A percentile compares a stretch with the other conserved stretches of the same genome.
These are phyloP conservation scores for Huiozyma sinensis DNA, from an alignment of 805 yeast species.

Conservation along the genomic window DNA sequence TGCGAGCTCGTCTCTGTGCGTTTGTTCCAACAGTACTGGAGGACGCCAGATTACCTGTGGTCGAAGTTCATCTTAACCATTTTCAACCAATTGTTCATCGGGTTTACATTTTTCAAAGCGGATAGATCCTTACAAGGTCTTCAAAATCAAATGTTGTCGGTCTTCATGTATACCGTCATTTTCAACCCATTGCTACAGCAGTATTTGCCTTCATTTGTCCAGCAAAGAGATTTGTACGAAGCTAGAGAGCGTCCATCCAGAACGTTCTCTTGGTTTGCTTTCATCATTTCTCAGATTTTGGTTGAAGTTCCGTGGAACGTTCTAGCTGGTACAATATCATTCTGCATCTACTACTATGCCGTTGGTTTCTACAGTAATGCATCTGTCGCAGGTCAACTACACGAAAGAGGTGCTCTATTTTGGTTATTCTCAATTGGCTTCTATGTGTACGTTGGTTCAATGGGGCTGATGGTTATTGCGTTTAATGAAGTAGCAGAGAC, in stretches of 20 bases:
- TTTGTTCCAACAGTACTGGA: conserved; percentile 55
- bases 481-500: conserved; percentile 48
- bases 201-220: conserved; percentile 49
- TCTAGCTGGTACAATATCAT: conserved; percentile 49
- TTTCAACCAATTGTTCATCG: conserved; percentile 53
- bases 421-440: conserved; percentile 38
- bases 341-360: conserved; percentile 61
- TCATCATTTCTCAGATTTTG: conserved; percentile 49
- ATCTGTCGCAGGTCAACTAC: conserved; percentile 34
- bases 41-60: conserved; percentile 56
- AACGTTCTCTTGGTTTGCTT: conserved; percentile 58
- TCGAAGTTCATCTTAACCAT: conserved; percentile 45
- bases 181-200: conserved; percentile 52
- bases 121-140: conserved; percentile 51
- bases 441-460: conserved; percentile 45
- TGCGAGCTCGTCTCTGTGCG: conserved; percentile 39
- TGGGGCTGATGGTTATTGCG: conserved; percentile 50
- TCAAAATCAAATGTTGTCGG: conserved; percentile 73
- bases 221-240: conserved; percentile 58
- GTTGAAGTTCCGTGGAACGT: conserved; percentile 61
- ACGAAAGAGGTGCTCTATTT: conserved; percentile 47
- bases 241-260: conserved; percentile 66
- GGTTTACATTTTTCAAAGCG: conserved; percentile 67
- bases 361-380: conserved; percentile 62
- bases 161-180: conserved; percentile 55